A percentile compares a stretch with the other conserved stretches of the same genome.
These are phyloP conservation scores for Annulohypoxylon truncatum DNA, from an alignment of 2,329 filamentous ascomycete species.

Conservation along the genomic window DNA sequence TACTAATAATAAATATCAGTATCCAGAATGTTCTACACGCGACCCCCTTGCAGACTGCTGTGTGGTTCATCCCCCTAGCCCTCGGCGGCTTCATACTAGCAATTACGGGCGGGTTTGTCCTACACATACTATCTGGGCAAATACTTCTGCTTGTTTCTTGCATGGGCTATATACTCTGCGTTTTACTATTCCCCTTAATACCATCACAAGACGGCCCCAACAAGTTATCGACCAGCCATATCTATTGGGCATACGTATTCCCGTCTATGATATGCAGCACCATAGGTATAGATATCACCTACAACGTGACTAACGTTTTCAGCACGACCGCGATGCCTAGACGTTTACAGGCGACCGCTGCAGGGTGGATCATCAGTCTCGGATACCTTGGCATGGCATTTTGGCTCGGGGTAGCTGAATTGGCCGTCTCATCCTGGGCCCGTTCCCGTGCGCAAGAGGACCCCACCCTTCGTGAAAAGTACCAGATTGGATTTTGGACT, in stretches of 20 bases:
- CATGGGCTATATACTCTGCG: constrained; percentile 67
- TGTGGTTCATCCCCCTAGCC: constrained; percentile 76
- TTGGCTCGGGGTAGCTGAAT: constrained; percentile 76
- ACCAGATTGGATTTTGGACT: constrained; percentile 50
- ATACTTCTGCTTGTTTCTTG: constrained; percentile 72
- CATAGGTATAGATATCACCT: constrained; percentile 79
- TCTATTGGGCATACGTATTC: constrained; percentile 81
- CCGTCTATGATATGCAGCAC: constrained; percentile 76
- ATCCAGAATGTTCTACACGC: constrained; percentile 70
- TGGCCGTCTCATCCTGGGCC: constrained; percentile 65
- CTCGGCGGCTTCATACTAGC: constrained; percentile 75
- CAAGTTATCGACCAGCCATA: constrained; percentile 51
- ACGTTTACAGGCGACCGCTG: constrained; percentile 76
- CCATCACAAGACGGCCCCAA: constrained; percentile 63
- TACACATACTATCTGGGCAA: constrained; percentile 73
- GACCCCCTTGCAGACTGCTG: constrained; percentile 71
- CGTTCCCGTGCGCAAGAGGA: constrained; percentile 27
- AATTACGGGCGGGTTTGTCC: constrained; percentile 70
- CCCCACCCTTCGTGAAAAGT: constrained; percentile 43
- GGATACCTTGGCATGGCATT: constrained; percentile 79
- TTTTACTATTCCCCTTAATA: constrained; percentile 72
- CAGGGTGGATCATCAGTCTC: constrained; percentile 76
- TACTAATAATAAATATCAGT: constrained; percentile 50
- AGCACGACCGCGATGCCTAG: constrained; percentile 78
- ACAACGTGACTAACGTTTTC: constrained; percentile 80